Base-by-base conservation (phyloP, 169 alveolate species). In the Plasmodium gallinaceum region DNA sequence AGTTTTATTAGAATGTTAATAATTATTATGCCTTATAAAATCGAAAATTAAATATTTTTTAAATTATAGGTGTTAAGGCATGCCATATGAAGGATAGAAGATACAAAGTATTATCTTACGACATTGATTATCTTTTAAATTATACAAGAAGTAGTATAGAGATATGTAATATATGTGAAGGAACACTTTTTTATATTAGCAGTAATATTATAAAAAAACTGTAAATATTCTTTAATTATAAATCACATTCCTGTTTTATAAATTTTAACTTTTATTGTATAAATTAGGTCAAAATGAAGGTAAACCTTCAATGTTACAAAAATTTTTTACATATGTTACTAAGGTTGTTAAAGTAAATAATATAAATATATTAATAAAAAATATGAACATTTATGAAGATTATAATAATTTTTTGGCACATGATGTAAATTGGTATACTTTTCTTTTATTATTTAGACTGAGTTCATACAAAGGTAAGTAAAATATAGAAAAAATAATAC, bases 351-450 rank as follows among this genome's bases (percentile, higher is more conserved):
- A 64, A 10, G 6, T 39, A 45, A 12, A 76, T 22, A 45, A 18
- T 14, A 37, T 76, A 46, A 48, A 68, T 39, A 46, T 32, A n/a
- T 32, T 76, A 76, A 24, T 76, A 12, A 76, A 39, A 46, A 76
- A 62, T 46, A 0, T 64, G 42, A 51, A 57, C 16, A 22, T 76
- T 26, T 76, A 76, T 64, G 76, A 76, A 12, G 88, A 76, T 10
- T 76, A 76, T 37, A 32, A 65, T 32, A 76, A 76, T 26, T 62
- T 76, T 37, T 64, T 76, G 26, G 18, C 88, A 64, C 62, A 64
- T 68, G 88, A 76, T 57, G 16, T 76, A 8, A 48, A 76, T 22
- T 76, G 88, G 88, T 76, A 76, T 43, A 76, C 76, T 24, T 76
- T 76, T 65, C 32, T 76, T 16, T 22, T 76, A 39, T 7, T 76